These are phyloP conservation scores for Sporisorium reilianum DNA, from an alignment of 1,284 basidiomycete genomes.

Conservation along the genomic window DNA sequence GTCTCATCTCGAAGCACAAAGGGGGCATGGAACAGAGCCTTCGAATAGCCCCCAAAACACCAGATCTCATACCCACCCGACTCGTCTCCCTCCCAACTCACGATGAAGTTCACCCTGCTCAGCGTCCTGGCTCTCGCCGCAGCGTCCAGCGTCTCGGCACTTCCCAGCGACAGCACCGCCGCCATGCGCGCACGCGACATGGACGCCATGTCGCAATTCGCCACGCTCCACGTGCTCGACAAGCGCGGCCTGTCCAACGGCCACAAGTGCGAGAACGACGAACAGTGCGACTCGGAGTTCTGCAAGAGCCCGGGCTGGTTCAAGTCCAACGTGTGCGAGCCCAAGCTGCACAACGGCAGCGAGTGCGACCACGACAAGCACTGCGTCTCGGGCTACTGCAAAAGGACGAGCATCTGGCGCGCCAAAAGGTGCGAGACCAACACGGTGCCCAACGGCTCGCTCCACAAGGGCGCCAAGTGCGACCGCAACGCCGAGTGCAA, in stretches of 20 bases:
- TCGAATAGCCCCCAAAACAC: background rate
- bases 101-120: slow-evolving; percentile 10
- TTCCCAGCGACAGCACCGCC: slow-evolving; percentile 3
- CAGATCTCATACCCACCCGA: too few relatives aligned
- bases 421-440: slow-evolving; percentile 8
- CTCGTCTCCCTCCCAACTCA: background rate
- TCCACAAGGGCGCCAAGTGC: background rate
- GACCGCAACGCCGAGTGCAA: slow-evolving; percentile 7
- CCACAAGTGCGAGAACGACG: slow-evolving; percentile 1
- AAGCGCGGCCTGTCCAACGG: slow-evolving; percentile 1
- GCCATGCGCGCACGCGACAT: background rate
- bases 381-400: slow-evolving; percentile 7
- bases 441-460: background rate
- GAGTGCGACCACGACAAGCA: slow-evolving; percentile 2
- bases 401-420: background rate
- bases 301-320: slow-evolving; percentile 8
- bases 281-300: slow-evolving; percentile 1
- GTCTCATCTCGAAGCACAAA: slow-evolving; percentile 1
- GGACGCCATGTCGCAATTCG: background rate
- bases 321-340: background rate
- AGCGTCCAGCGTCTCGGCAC: slow-evolving; percentile 6
- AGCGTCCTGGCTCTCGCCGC: slow-evolving; percentile 5
- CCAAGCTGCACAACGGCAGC: background rate
- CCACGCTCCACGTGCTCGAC: background rate
- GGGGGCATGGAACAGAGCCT: slow-evolving; percentile 1